phyloP scores from a whole-genome alignment of 1,139 yeast species.

The Diutina mesorugosa region DNA sequence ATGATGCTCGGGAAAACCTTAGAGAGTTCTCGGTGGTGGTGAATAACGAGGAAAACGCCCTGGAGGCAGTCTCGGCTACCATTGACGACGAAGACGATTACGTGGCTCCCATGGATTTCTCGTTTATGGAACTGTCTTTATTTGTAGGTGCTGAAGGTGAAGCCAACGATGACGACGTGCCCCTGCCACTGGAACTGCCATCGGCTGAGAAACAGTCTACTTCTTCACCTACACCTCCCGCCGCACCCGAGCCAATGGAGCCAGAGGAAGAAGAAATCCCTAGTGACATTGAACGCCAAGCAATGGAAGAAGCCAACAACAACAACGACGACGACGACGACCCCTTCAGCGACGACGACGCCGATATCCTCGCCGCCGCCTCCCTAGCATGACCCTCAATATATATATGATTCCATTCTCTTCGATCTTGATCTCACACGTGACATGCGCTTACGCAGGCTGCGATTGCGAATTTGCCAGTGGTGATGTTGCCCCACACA shows the following conservation, averaged over 20 bases:
- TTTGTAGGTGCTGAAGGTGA: neutral
- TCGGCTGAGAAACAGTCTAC: neutral
- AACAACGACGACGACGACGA: neutral
- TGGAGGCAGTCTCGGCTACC: neutral
- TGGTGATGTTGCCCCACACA: neutral
- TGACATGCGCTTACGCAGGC: neutral
- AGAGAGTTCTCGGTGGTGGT: neutral
- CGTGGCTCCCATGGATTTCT: neutral
- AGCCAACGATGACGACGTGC: neutral
- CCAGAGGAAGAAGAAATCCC: neutral
- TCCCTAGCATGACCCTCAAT: neutral
- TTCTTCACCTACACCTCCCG: neutral
- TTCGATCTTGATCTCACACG: neutral
- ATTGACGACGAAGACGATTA: neutral
- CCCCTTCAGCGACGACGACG: neutral
- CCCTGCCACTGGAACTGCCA: neutral
- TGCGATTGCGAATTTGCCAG: neutral
- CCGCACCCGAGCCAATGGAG: neutral
- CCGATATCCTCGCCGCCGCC: neutral
- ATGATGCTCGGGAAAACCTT: neutral
- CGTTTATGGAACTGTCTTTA: conserved; percentile 1
- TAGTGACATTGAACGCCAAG: neutral
- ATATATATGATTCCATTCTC: neutral
- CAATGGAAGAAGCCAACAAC: neutral
- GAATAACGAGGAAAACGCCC: neutral